phyloP scores from a whole-genome alignment of 129 eudicot species.

The Pulicaria dysenterica region DNA sequence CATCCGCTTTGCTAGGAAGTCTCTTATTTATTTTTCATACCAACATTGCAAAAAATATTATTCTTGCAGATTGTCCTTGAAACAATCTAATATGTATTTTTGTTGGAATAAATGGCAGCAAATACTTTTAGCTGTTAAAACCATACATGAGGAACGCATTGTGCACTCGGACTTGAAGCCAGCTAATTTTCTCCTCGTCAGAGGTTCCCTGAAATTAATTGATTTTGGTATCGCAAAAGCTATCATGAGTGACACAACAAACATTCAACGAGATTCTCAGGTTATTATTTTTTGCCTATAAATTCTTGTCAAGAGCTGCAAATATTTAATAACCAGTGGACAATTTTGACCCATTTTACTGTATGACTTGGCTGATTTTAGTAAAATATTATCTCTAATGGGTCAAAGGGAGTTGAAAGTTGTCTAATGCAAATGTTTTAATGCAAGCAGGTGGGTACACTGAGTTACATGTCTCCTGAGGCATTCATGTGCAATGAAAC shows the following conservation, averaged over 20 bases:
- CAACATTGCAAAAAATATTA: not conserved
- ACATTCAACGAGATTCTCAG: conserved; percentile 99
- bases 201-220: conserved; percentile 89
- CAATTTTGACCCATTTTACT: too few relatives aligned
- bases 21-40: not conserved
- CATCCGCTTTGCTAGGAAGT: not conserved
- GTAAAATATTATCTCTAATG: too few relatives aligned
- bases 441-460: conserved; percentile 79
- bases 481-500: conserved; percentile 96
- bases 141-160: conserved; percentile 95
- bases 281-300: conserved; percentile 34
- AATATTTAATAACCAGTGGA: too few relatives aligned
- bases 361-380: too few relatives aligned
- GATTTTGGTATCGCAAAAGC: conserved; percentile 99
- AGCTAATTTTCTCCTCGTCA: conserved; percentile 97
- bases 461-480: conserved; percentile 99
- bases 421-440: too few relatives aligned
- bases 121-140: conserved; percentile 91
- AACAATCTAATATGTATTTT: conserved; percentile 24
- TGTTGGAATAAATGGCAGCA: conserved; percentile 59
- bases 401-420: too few relatives aligned
- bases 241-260: conserved; percentile 93
- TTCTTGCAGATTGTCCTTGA: conserved; percentile 10
- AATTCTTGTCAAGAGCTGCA: too few relatives aligned
- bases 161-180: conserved; percentile 99